Base-by-base conservation (phyloP, 2,329 filamentous ascomycete genomes). In the Coniosporium uncinatum region DNA sequence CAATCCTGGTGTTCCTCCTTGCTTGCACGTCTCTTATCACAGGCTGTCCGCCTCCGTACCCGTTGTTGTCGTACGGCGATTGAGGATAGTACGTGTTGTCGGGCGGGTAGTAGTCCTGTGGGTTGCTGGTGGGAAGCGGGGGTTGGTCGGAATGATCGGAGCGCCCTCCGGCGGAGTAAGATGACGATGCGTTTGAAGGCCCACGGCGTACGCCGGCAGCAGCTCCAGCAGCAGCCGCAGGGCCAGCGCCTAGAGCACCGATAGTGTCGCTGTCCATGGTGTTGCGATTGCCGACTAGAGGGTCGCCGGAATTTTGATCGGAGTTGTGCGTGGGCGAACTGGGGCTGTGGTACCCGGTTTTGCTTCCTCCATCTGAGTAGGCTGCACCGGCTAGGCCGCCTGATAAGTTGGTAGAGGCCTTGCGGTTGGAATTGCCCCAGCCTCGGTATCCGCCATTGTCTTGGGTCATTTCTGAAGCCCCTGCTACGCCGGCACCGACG, bases 1-100 rank as follows among this genome's bases (percentile, higher is more conserved):
- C 90, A 56, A 98, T 97, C 47, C 90, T 81, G 13, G 93, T 96
- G 67, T 96, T 96, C 50, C 93, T 80, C 52, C 93, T 76, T 21
- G 93, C 93, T 48, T 85, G 84, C 49, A 97, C 93, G 61, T 98
- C 93, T 42, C 90, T 81, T 49, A 98, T 96, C 40, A 98, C 78
- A 2, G 93, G 89, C 55, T 86, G 83, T 19, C 50, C 58, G 31
- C 65, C 67, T 31, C 71, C 73, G 48, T 77, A 78, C 4, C 67
- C 66, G 39, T 69, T 70, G 44, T 73, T 69, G 18, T 44, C 16
- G 49, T 81, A 82, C 1, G 75, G 73, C 5, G 73, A 72, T 43
- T 59, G 55, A 42, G 72, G 70, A 41, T 76, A 70, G 22, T 72
- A 66, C 50, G 76, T 76, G 55, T 73, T 75, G 33, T 72, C 70